Evolutionary conservation across 2,329 filamentous ascomycete genomes (phyloP).

Genomic region (Hypoxylon sp.): DNA sequence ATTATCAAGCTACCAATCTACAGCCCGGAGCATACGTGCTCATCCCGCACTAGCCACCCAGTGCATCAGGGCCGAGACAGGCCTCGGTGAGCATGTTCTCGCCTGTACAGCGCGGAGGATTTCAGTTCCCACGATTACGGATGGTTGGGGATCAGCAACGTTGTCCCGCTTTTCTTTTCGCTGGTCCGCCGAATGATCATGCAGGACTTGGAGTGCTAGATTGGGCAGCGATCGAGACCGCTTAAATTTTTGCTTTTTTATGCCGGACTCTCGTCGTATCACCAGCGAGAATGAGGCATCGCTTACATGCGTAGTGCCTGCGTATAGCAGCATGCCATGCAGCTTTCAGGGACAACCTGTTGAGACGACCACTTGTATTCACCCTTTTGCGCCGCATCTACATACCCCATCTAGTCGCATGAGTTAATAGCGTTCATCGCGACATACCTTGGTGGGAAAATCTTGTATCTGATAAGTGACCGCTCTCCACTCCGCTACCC

Average conservation of each 20-base stretch:
- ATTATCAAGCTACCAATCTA: conserved; percentile 34
- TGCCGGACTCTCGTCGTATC: conserved; percentile 9
- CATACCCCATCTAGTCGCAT: conserved; percentile 33
- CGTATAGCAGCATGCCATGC: conserved; percentile 25
- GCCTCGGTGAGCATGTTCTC: conserved; percentile 26
- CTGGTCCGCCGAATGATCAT: conserved; percentile 20
- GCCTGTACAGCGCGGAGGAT: conserved; percentile 32
- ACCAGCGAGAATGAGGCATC: conserved; percentile 11
- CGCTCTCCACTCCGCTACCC: conserved; percentile 23
- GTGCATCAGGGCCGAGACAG: conserved; percentile 4
- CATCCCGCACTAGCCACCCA: conserved; percentile 35
- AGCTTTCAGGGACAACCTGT: conserved; percentile 7
- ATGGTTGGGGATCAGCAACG: conserved; percentile 22
- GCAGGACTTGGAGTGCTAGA: conserved; percentile 28
- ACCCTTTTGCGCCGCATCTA: conserved; percentile 37
- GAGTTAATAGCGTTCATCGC: conserved; percentile 28
- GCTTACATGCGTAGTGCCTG: conserved; percentile 37
- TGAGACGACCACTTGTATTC: conserved; percentile 25
- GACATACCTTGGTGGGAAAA: conserved; percentile 17
- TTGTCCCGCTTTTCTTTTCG: conserved; percentile 25
- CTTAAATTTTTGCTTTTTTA: conserved; percentile 1
- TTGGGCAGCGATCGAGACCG: conserved; percentile 40
- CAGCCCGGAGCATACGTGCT: conserved; percentile 21
- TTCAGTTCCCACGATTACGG: conserved; percentile 25
- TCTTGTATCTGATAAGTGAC: conserved; percentile 13